Base-by-base conservation (phyloP, 345 rosid species). In the Citrus hindsii region DNA sequence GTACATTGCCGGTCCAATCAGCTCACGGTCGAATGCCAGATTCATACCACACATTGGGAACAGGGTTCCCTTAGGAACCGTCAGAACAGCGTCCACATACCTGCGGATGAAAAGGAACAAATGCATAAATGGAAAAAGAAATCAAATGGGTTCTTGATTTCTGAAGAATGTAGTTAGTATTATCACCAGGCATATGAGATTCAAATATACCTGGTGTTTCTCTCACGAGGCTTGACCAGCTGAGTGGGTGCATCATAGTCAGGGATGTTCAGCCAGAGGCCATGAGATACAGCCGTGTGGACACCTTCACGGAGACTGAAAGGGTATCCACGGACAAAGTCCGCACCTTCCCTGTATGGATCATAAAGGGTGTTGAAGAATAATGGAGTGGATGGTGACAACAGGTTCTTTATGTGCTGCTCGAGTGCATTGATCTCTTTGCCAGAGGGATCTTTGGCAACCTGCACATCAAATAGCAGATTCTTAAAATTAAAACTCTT, bases 21-120 rank as follows among this genome's bases (percentile, higher is more conserved):
- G 69, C 48, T 87, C 88, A 12, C 88, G 87, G 83, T 89, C 38
- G 46, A 89, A 87, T 18, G 87, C 88, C 42, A 87, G 80, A 77
- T 87, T 89, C 88, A 89, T 87, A 70, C 87, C 89, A 21, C 91
- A 85, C 88, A 88, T 86, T 7, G 89, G 86, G 87, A 88, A 86
- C 60, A 89, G 72, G 6, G 88, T 87, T 53, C 87, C 86, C 79
- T 85, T 89, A 12, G 90, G 86, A 9, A 87, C 18, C 33, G 90
- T 85, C 84, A 87, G 63, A 58, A 87, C 86, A 12, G 87, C 85
- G 69, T 89, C 88, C 64, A 89, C 88, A 78, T 85, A 85, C 82
- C 92, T 89, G 80, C 4, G 0, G 18, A 53, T 28, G 35, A 74
- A 69, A 46, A 25, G 27, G 28, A 42, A 79, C 27, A 9, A 79